A percentile compares a stretch with the other conserved stretches of the same genome.
These are phyloP conservation scores for Tephrocybe rancida DNA, from an alignment of 768 basidiomycete genomes.

Conservation along the genomic window DNA sequence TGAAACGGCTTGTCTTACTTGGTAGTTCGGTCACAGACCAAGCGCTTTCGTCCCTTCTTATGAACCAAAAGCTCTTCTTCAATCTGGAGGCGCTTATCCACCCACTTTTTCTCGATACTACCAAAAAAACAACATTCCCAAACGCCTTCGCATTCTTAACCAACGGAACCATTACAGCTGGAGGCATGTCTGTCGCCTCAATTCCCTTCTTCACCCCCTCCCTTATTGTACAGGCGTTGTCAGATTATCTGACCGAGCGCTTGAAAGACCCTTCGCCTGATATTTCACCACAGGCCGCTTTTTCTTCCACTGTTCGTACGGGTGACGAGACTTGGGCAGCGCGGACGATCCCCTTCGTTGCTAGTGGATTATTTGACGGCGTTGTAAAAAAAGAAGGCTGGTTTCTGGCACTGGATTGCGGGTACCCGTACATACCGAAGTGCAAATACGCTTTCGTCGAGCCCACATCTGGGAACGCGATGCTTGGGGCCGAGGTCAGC, in stretches of 20 bases:
- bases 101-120: too few relatives aligned
- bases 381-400: too few relatives aligned
- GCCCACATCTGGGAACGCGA: too few relatives aligned
- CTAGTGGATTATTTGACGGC: background rate
- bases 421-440: too few relatives aligned
- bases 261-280: background rate
- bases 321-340: background rate
- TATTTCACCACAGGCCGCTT: constrained; percentile 13
- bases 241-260: constrained; percentile 7
- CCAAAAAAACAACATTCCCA: constrained; percentile 19
- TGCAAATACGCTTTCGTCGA: too few relatives aligned
- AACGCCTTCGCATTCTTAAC: constrained; percentile 25
- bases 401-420: too few relatives aligned
- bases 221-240: constrained; percentile 24
- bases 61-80: constrained; percentile 24
- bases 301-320: constrained; percentile 16
- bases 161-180: background rate
- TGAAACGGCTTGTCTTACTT: constrained; percentile 27
- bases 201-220: constrained; percentile 30
- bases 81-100: constrained; percentile 30
- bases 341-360: constrained; percentile 18
- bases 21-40: constrained; percentile 23
- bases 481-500: too few relatives aligned
- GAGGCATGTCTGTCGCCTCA: constrained; percentile 1
- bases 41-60: constrained; percentile 24